Evolutionary conservation across 805 yeast genomes (phyloP).

Genomic region (Saccharomycopsis vini): DNA sequence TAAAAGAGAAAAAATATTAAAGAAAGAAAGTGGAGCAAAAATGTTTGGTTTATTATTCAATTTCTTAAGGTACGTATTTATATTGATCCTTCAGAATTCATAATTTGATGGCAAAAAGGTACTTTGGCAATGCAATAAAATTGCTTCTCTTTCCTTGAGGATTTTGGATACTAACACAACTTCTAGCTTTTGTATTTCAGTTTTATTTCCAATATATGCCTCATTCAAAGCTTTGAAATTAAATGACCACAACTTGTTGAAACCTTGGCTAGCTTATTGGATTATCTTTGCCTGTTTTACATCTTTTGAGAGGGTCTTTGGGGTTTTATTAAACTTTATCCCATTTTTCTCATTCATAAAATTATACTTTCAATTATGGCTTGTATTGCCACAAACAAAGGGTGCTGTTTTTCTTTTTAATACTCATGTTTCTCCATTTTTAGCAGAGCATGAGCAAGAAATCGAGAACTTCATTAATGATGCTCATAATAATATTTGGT

Average conservation of each 20-base stretch:
- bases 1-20: no score
- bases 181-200: conserved; percentile 27
- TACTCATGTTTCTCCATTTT: conserved; percentile 31
- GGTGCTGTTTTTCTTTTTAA: conserved; percentile 37
- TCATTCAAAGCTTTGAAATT: conserved; percentile 48
- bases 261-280: conserved; percentile 58
- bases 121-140: no score
- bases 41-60: conserved; percentile 1
- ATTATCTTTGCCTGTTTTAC: conserved; percentile 40
- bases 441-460: conserved; percentile 27
- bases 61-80: neutral
- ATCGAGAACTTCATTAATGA: conserved; percentile 25
- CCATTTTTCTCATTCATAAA: conserved; percentile 49
- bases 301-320: conserved; percentile 30
- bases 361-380: conserved; percentile 47
- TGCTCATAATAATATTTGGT: conserved; percentile 11
- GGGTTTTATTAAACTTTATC: conserved; percentile 32
- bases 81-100: no score
- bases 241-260: conserved; percentile 29
- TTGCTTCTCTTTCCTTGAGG: no score
- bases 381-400: conserved; percentile 43
- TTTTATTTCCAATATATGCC: conserved; percentile 51
- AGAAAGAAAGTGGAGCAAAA: neutral
- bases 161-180: neutral
- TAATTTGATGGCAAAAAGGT: no score